A percentile compares a stretch with the other conserved stretches of the same genome.
phyloP scores from a whole-genome alignment of 2,329 filamentous ascomycete species.

The Penicillium sp. region DNA sequence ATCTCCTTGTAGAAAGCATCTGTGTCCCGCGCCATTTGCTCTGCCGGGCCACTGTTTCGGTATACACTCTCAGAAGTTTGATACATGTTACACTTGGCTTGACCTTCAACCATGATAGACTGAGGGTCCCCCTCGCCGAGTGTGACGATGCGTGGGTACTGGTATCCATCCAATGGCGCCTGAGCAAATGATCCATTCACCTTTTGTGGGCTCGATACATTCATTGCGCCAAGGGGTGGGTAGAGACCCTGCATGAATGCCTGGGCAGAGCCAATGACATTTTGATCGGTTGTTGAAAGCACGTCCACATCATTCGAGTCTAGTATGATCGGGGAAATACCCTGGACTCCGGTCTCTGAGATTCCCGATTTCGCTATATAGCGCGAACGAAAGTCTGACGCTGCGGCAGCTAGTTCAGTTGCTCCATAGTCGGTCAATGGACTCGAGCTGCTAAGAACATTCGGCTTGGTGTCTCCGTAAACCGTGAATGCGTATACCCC shows the following conservation, averaged over 20 bases:
- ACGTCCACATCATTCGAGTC: constrained; percentile 51
- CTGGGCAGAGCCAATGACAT: constrained; percentile 55
- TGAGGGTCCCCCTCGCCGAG: constrained; percentile 49
- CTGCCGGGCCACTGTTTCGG: constrained; percentile 42
- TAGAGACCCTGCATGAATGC: constrained; percentile 65
- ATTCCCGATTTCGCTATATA: constrained; percentile 47
- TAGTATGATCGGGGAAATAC: constrained; percentile 48
- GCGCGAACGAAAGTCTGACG: constrained; percentile 53
- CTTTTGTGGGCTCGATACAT: constrained; percentile 39
- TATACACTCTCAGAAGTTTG: constrained; percentile 43
- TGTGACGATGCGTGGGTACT: constrained; percentile 56
- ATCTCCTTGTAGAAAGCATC: constrained; percentile 51
- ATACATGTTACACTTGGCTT: constrained; percentile 46
- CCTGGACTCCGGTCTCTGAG: constrained; percentile 42
- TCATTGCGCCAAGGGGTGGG: constrained; percentile 48
- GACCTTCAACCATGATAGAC: constrained; percentile 53
- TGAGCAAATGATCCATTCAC: constrained; percentile 52
- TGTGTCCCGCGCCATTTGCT: constrained; percentile 38
- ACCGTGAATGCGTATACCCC: constrained; percentile 56
- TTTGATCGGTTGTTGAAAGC: constrained; percentile 50
- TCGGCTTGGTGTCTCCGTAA: constrained; percentile 58
- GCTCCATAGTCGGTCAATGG: constrained; percentile 57
- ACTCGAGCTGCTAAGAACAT: constrained; percentile 36
- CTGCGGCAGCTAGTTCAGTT: constrained; percentile 54
- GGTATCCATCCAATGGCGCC: constrained; percentile 57